A percentile compares a stretch with the other conserved stretches of the same genome.
phyloP scores from a whole-genome alignment of 163 green algal species.

The Prototheca cutis region DNA sequence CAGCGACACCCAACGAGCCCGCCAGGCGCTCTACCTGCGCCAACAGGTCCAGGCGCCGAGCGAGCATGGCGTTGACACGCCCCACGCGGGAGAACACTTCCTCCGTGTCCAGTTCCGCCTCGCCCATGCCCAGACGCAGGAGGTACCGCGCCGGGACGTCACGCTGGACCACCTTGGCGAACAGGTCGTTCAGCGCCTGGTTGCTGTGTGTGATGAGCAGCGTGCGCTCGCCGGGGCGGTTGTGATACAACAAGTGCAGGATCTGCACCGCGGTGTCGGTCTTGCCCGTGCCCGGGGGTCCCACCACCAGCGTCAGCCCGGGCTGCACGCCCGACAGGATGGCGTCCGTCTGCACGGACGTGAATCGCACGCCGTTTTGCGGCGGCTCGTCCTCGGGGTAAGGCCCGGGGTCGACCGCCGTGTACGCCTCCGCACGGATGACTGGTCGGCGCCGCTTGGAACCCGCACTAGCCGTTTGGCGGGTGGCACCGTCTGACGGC shows the following conservation, averaged over 20 bases:
- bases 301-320: conserved; percentile 92
- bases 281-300: conserved; percentile 93
- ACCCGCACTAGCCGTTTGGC: too few relatives aligned
- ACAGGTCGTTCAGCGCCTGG: conserved; percentile 63
- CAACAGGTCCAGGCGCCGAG: conserved; percentile 78
- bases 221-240: conserved; percentile 80
- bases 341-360: conserved; percentile 73
- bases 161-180: conserved; percentile 76
- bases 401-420: conserved; percentile 61
- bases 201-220: conserved; percentile 97
- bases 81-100: conserved; percentile 77
- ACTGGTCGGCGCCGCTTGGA: conserved; percentile 2
- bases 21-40: conserved; percentile 68
- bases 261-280: conserved; percentile 96
- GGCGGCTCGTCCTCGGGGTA: conserved; percentile 75
- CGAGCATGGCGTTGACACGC: conserved; percentile 90
- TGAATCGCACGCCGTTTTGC: conserved; percentile 86
- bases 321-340: conserved; percentile 72
- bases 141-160: conserved; percentile 89
- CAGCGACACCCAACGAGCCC: conserved; percentile 43
- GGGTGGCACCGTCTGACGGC: too few relatives aligned
- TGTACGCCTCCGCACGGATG: conserved; percentile 66
- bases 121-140: conserved; percentile 90
- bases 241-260: conserved; percentile 88
- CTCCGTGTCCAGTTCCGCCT: conserved; percentile 85